Conservation (phyloP, 2,329 filamentous ascomycete genomes). For the Microcyclospora pomicola region DNA sequence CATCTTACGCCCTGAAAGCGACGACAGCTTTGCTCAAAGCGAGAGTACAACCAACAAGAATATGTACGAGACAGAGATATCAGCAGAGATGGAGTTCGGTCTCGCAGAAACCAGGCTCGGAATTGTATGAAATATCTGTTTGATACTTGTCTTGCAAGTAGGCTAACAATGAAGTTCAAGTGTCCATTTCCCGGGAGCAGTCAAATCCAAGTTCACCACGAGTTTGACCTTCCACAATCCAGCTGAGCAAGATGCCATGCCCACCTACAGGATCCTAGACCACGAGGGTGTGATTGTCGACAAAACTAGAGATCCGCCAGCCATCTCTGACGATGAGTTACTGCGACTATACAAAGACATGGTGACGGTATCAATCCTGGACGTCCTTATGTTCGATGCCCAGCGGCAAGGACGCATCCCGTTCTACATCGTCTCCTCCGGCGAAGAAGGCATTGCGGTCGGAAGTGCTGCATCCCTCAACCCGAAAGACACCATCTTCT, state of each 20-base stretch:
- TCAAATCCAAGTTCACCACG: conserved; percentile 85
- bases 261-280: conserved; percentile 84
- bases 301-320: conserved; percentile 47
- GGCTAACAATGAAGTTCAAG: conserved; percentile 21
- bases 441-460: conserved; percentile 87
- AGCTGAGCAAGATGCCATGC: conserved; percentile 57
- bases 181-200: conserved; percentile 73
- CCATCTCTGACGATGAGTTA: conserved; percentile 51
- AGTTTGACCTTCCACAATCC: conserved; percentile 65
- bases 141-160: background rate
- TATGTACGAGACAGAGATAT: conserved; percentile 4
- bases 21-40: too few relatives aligned
- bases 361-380: conserved; percentile 69
- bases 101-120: conserved; percentile 45
- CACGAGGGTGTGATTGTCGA: conserved; percentile 78
- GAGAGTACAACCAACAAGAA: background rate
- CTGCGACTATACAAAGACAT: conserved; percentile 50
- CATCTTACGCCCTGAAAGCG: too few relatives aligned
- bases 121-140: conserved; percentile 36
- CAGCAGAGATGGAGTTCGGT: conserved; percentile 39
- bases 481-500: conserved; percentile 81
- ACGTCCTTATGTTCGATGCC: conserved; percentile 94
- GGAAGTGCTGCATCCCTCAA: conserved; percentile 72
- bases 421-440: conserved; percentile 94
- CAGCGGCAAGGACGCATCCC: conserved; percentile 85